phyloP scores from a whole-genome alignment of 169 alveolate species.

The Perkinsus olseni region DNA sequence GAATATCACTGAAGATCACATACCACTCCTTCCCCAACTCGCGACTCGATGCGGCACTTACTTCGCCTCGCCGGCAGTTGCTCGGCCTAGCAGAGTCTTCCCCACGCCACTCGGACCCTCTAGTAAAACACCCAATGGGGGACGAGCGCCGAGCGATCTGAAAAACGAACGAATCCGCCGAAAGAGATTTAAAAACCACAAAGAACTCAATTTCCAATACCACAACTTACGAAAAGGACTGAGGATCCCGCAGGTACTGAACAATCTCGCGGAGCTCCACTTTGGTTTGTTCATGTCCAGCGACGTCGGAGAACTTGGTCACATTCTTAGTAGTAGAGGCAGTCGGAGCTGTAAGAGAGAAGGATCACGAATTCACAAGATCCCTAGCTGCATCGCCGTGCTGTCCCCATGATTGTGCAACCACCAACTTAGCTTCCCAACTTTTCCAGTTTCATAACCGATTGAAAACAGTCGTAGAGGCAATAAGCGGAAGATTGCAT shows the following conservation, averaged over 20 bases:
- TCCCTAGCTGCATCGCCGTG: background rate
- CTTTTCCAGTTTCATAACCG: too few relatives aligned
- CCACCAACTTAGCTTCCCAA: too few relatives aligned
- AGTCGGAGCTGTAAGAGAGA: background rate
- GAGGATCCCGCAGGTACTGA: slow-evolving; percentile 24
- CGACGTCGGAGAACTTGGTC: background rate
- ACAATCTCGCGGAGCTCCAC: slow-evolving; percentile 34
- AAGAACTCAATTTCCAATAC: too few relatives aligned
- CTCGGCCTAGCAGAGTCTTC: slow-evolving; percentile 92
- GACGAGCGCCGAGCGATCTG: slow-evolving; percentile 81
- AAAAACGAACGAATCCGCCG: too few relatives aligned
- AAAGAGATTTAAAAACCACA: slow-evolving; percentile 13
- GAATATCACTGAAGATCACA: slow-evolving; percentile 56
- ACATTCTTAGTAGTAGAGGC: background rate
- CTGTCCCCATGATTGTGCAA: background rate
- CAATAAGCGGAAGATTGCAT: too few relatives aligned
- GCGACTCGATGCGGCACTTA: background rate
- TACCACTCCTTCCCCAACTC: background rate
- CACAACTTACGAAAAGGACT: background rate
- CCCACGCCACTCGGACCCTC: slow-evolving; percentile 99
- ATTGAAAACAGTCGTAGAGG: too few relatives aligned
- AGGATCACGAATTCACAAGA: background rate
- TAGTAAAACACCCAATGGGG: slow-evolving; percentile 90
- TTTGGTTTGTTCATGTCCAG: slow-evolving; percentile 38
- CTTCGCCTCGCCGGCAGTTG: slow-evolving; percentile 68